These are phyloP conservation scores for Phytophthora fragariae DNA, from an alignment of 352 stramenopile species.

Conservation along the genomic window DNA sequence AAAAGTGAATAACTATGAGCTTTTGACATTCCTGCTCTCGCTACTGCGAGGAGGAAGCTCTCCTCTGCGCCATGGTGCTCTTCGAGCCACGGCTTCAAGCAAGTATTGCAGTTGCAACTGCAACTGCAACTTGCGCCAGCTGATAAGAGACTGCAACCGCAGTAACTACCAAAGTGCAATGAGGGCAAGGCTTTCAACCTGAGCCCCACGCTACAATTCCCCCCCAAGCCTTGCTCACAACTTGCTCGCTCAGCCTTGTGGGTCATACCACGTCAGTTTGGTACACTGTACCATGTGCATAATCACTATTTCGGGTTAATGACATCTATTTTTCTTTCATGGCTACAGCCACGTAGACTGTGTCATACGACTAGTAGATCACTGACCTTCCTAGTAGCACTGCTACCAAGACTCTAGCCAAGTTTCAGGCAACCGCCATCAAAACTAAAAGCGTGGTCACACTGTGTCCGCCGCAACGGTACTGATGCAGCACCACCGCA, in stretches of 20 bases:
- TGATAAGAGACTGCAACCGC: slow-evolving; percentile 2
- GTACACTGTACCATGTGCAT: too few species aligned
- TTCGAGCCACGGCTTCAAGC: not conserved
- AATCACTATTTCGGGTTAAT: too few species aligned
- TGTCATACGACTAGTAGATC: too few species aligned
- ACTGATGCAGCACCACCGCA: too few species aligned
- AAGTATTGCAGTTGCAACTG: not conserved
- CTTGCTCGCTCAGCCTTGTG: not conserved
- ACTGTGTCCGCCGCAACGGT: too few species aligned
- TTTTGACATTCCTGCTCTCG: not conserved
- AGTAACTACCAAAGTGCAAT: slow-evolving; percentile 1
- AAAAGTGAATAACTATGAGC: not conserved
- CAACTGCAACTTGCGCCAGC: not conserved
- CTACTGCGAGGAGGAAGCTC: not conserved
- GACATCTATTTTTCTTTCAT: too few species aligned
- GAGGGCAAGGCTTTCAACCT: slow-evolving; percentile 5
- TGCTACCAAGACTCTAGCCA: too few species aligned
- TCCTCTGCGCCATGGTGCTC: not conserved
- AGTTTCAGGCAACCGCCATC: too few species aligned
- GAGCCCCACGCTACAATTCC: slow-evolving; percentile 2
- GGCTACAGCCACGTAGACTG: too few species aligned
- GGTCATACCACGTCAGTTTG: not conserved
- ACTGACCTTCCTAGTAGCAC: too few species aligned
- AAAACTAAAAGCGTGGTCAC: too few species aligned
- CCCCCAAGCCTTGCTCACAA: not conserved